Base-by-base conservation (phyloP, 805 yeast genomes). In the Yamadazyma nakazawae region DNA sequence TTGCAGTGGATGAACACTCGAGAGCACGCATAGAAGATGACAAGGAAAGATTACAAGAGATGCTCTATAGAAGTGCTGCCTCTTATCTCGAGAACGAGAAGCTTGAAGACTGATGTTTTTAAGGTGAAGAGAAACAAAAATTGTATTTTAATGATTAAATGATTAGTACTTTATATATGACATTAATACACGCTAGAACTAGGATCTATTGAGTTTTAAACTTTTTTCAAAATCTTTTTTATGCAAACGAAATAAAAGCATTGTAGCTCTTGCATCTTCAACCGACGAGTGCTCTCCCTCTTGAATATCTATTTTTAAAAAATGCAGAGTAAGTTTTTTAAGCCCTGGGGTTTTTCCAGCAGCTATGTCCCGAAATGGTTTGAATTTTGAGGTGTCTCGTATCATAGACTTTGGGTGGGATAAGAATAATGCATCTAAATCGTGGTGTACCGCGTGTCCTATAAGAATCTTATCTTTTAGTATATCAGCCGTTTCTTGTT, bases 221-320 rank as follows among this genome's bases (percentile, higher is more conserved):
- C 46, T 46, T 34, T 65, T 67, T 53, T 84, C 94, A 57, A 87
- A 83, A 44, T 79, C 88, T 44, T 68, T 71, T 58, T 79, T 83
- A 51, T 79, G 76, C 43, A 77, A 59, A 50, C 86, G 76, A 59
- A 81, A 90, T n/a, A 90, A 64, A 49, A 83, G 62, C 96, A 90
- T 91, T 0, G 96, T 82, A 1, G 91, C 91, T 57, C 80, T 79
- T 0, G 97, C 96, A 68, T 90, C 97, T 59, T 88, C 96, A 1
- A 90, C 88, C 0, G 96, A 88, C 3, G 94, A 85, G 67, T 91
- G 97, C 50, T 81, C 76, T 0, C 84, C 88, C 0, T 67, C 68
- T 63, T 90, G 96, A 48, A 90, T 87, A 9, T 79, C 82, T 1
- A 76, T 46, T 1, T 76, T 72, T 32, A 88, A 61, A 12, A 84